Evolutionary conservation across 306 rosid genomes (phyloP).

Genomic region (Ziziphus jujuba): DNA sequence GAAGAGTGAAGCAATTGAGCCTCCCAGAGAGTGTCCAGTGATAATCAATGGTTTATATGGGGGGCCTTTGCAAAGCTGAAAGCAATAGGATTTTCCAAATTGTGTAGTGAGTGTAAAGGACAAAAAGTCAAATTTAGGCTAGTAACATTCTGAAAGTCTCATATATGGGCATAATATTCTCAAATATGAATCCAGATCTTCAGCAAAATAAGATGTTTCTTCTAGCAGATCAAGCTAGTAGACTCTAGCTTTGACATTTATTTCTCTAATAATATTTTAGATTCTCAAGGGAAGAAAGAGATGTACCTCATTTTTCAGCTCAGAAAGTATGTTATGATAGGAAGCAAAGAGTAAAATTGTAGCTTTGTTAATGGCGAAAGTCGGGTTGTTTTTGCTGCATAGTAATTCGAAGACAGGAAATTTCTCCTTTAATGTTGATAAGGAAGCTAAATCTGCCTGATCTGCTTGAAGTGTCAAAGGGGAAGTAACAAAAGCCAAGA

Average conservation of each 20-base stretch:
- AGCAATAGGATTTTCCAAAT: too few species aligned
- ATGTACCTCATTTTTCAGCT: constrained; percentile 38
- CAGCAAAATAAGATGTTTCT: background rate
- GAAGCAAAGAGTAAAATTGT: constrained; percentile 27
- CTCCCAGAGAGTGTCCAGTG: constrained; percentile 65
- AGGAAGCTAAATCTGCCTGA: constrained; percentile 21
- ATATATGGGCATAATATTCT: background rate
- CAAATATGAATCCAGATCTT: background rate
- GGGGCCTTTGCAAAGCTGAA: too few species aligned
- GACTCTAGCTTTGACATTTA: background rate
- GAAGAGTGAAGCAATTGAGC: constrained; percentile 74
- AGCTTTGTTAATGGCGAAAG: constrained; percentile 35
- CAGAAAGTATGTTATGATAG: background rate
- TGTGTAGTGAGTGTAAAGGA: too few species aligned
- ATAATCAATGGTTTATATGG: constrained; percentile 28
- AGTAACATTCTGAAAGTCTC: background rate
- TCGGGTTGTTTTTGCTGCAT: constrained; percentile 8
- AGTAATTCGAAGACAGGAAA: constrained; percentile 48
- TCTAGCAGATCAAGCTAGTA: background rate
- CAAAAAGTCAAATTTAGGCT: background rate
- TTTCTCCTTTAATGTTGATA: too few species aligned
- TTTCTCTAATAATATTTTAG: background rate
- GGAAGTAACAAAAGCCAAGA: constrained; percentile 43
- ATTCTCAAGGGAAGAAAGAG: background rate
- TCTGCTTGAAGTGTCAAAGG: background rate